Evolutionary conservation across 1,139 yeast species (phyloP).

Genomic region (Blastobotrys serpentis): DNA sequence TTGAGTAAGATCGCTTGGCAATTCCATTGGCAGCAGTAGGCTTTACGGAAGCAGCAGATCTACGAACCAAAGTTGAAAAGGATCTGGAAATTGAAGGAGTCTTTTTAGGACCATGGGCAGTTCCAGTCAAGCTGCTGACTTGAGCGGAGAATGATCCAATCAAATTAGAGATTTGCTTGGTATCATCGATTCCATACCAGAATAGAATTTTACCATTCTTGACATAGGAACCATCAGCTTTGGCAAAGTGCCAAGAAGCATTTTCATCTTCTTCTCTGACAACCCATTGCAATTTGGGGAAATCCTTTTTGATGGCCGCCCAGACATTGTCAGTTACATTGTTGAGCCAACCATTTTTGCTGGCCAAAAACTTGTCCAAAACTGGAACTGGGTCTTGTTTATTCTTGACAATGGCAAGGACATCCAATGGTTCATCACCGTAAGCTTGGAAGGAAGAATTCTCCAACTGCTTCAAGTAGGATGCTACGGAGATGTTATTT

Average conservation of each 20-base stretch:
- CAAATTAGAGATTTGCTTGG: conserved; percentile 61
- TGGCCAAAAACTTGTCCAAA: conserved; percentile 82
- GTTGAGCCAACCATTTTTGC: conserved; percentile 94
- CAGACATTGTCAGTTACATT: conserved; percentile 95
- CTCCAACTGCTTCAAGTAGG: conserved; percentile 75
- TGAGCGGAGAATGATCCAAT: conserved; percentile 54
- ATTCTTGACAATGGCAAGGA: conserved; percentile 73
- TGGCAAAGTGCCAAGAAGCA: conserved; percentile 86
- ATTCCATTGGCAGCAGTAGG: conserved; percentile 5
- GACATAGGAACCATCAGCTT: conserved; percentile 91
- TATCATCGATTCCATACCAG: conserved; percentile 85
- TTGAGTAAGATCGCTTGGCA: conserved; percentile 26
- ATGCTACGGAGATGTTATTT: conserved; percentile 74
- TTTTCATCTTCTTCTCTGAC: conserved; percentile 89
- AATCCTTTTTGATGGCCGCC: conserved; percentile 75
- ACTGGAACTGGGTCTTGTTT: conserved; percentile 55
- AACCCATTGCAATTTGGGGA: conserved; percentile 74
- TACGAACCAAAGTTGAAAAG: conserved; percentile 34
- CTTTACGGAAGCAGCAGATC: conserved; percentile 9
- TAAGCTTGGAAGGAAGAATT: conserved; percentile 65
- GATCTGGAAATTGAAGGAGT: conserved; percentile 33
- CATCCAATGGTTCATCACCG: conserved; percentile 96
- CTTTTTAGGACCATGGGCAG: conserved; percentile 34
- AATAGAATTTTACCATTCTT: conserved; percentile 86
- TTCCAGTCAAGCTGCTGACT: conserved; percentile 25